Conservation (phyloP, 1,284 basidiomycete species). For the Cryptococcus sp. region DNA sequence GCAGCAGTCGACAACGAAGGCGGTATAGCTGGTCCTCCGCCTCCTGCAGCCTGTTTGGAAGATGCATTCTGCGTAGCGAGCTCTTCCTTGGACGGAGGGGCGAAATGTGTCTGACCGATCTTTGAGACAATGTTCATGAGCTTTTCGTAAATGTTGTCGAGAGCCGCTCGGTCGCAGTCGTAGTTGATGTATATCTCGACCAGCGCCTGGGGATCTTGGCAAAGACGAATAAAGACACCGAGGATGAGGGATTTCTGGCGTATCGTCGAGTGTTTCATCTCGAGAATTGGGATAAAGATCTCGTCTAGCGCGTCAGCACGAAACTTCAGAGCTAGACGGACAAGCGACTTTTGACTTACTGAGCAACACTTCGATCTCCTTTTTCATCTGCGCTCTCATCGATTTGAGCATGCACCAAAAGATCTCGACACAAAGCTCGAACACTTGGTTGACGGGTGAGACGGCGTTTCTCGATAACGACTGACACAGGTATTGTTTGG, state of each 20-base stretch:
- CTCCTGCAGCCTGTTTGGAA: slow-evolving; percentile 45
- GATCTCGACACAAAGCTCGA: slow-evolving; percentile 96
- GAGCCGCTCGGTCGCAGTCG: slow-evolving; percentile 87
- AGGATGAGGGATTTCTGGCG: slow-evolving; percentile 90
- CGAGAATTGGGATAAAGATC: slow-evolving; percentile 97
- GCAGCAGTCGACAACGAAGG: slow-evolving; percentile 64
- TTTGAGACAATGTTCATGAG: slow-evolving; percentile 92
- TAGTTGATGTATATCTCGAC: slow-evolving; percentile 98
- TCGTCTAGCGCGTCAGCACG: too few species aligned
- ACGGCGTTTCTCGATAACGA: slow-evolving; percentile 92
- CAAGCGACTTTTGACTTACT: too few species aligned
- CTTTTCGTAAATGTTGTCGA: slow-evolving; percentile 94
- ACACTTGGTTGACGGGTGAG: slow-evolving; percentile 91
- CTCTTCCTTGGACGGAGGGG: slow-evolving; percentile 49
- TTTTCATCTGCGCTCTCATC: slow-evolving; percentile 96
- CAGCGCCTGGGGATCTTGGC: slow-evolving; percentile 89
- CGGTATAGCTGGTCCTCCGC: slow-evolving; percentile 48
- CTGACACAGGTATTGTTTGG: slow-evolving; percentile 92
- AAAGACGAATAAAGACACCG: slow-evolving; percentile 75
- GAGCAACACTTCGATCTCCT: slow-evolving; percentile 97
- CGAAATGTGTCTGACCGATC: slow-evolving; percentile 67
- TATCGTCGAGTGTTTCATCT: slow-evolving; percentile 94
- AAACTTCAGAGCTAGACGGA: too few species aligned
- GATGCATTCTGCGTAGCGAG: slow-evolving; percentile 19
- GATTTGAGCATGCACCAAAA: slow-evolving; percentile 94